phyloP scores from a whole-genome alignment of 2,329 filamentous ascomycete species.

The Hypoxylon sp. region DNA sequence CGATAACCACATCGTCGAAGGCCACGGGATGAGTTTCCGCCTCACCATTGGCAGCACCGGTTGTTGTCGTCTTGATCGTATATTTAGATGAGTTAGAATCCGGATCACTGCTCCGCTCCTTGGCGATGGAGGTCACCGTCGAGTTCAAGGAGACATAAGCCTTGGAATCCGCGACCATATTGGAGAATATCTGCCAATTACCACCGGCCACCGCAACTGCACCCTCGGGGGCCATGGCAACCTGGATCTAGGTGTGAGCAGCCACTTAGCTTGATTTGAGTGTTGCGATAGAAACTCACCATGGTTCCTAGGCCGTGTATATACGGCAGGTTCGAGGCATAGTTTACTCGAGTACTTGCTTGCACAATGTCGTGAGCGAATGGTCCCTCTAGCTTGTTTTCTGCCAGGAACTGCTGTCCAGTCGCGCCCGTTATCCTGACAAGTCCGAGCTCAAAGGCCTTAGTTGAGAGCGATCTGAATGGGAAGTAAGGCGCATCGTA shows the following conservation, averaged over 20 bases:
- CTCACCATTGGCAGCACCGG: conserved; percentile 38
- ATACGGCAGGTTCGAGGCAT: conserved; percentile 86
- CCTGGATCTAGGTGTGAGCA: conserved; percentile 53
- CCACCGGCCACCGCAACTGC: conserved; percentile 84
- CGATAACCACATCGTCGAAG: conserved; percentile 87
- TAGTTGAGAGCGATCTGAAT: conserved; percentile 80
- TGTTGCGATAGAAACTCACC: conserved; percentile 56
- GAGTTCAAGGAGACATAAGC: conserved; percentile 75
- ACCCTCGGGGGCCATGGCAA: conserved; percentile 90
- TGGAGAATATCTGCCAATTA: conserved; percentile 95
- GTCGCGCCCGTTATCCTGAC: conserved; percentile 75
- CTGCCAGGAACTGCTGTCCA: conserved; percentile 77
- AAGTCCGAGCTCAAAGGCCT: conserved; percentile 76
- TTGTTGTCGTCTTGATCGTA: conserved; percentile 56
- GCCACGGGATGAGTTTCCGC: conserved; percentile 59
- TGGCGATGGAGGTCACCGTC: conserved; percentile 71
- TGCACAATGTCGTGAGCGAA: conserved; percentile 89
- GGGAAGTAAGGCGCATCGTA: conserved; percentile 89
- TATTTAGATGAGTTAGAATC: conserved; percentile 61
- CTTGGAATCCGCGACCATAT: conserved; percentile 77
- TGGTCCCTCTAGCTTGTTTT: conserved; percentile 73
- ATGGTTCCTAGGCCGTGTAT: conserved; percentile 93
- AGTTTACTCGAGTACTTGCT: conserved; percentile 92
- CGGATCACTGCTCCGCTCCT: conserved; percentile 60
- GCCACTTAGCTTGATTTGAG: background rate